These are phyloP conservation scores for Fusarium duplospermum DNA, from an alignment of 2,329 filamentous ascomycete species.

Conservation along the genomic window DNA sequence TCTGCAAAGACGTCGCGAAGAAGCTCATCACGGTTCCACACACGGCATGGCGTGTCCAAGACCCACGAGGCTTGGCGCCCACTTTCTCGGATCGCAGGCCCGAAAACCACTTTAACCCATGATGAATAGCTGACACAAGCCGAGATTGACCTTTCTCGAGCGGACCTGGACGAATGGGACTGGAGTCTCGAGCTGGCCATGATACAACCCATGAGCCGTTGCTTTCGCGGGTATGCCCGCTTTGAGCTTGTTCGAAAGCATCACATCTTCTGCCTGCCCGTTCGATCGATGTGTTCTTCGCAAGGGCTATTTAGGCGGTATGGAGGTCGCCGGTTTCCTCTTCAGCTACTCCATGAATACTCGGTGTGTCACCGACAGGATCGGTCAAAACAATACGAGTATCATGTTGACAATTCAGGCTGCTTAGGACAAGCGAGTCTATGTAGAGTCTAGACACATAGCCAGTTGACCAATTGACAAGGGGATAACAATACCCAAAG, in stretches of 20 bases:
- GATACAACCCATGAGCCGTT: not conserved
- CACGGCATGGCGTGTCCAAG: not conserved
- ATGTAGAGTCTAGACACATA: not conserved
- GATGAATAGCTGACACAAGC: not conserved
- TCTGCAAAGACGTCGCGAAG: not conserved
- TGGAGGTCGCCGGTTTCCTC: not conserved
- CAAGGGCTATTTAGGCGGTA: not conserved
- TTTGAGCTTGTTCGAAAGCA: not conserved
- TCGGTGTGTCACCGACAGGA: not conserved
- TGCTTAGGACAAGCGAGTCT: not conserved
- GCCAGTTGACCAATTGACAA: not conserved
- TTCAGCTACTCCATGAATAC: not conserved
- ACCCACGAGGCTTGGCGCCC: not conserved
- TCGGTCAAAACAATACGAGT: not conserved
- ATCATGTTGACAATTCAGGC: not conserved
- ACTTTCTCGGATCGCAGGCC: slow-evolving; percentile 39
- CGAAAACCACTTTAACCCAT: slow-evolving; percentile 16
- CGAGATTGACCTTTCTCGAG: slow-evolving; percentile 11
- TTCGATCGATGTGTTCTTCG: not conserved
- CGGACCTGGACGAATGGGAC: not conserved
- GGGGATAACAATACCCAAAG: not conserved
- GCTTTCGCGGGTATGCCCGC: not conserved
- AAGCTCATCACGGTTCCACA: not conserved
- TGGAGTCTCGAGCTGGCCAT: not conserved
- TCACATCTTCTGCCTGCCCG: not conserved